Percentiles rank a stretch among this genome's conserved stretches.
Evolutionary conservation across 129 eudicot species (phyloP).

Genomic region (Flaveria trinervia): DNA sequence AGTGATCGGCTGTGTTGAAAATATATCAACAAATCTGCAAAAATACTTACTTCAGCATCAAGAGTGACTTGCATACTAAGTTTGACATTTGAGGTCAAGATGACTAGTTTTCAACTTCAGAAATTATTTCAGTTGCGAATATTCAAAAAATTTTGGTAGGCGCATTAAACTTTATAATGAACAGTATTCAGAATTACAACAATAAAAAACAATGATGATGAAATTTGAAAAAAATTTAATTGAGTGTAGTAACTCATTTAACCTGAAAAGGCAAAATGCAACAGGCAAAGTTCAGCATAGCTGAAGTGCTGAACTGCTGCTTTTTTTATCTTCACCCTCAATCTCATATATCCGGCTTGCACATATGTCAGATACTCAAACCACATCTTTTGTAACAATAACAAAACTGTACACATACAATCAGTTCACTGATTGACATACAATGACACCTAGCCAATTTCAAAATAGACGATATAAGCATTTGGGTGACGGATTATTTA

Average conservation of each 20-base stretch:
- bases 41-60: conserved; percentile 20
- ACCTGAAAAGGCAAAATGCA: neutral
- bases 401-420: no score
- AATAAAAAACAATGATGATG: neutral
- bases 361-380: neutral
- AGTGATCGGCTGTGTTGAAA: conserved; percentile 54
- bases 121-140: neutral
- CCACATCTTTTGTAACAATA: no score
- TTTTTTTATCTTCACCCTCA: conserved; percentile 5
- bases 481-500: no score
- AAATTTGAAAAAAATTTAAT: neutral
- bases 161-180: neutral
- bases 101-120: conserved; percentile 6
- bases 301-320: neutral
- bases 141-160: neutral
- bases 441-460: no score
- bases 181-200: neutral
- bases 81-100: conserved; percentile 6
- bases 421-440: no score
- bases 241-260: neutral
- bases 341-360: neutral
- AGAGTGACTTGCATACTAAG: conserved; percentile 8
- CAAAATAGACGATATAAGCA: no score
- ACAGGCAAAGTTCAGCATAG: neutral
- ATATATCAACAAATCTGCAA: conserved; percentile 66